Evolutionary conservation across 2,329 filamentous ascomycete species (phyloP).

Genomic region (Teratosphaeria epicoccoides): DNA sequence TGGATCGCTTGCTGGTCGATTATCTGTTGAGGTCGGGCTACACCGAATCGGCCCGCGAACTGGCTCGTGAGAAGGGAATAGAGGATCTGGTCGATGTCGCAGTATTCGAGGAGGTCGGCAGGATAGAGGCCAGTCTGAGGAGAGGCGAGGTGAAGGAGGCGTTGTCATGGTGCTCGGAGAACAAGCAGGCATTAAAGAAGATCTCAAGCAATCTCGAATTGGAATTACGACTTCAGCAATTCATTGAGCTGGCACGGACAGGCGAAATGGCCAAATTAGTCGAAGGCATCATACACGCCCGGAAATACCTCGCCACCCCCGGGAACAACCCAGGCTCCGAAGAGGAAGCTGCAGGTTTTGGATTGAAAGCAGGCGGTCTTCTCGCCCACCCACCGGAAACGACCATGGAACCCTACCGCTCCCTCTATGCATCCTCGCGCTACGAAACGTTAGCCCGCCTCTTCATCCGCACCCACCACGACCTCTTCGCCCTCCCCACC

Average conservation of each 20-base stretch:
- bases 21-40: slow-evolving; percentile 82
- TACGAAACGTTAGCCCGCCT: slow-evolving; percentile 68
- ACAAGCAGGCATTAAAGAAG: slow-evolving; percentile 85
- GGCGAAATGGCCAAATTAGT: slow-evolving; percentile 52
- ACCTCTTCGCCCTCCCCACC: slow-evolving; percentile 69
- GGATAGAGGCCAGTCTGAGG: slow-evolving; percentile 62
- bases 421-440: slow-evolving; percentile 61
- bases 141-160: slow-evolving; percentile 63
- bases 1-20: slow-evolving; percentile 83
- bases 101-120: slow-evolving; percentile 73
- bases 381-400: slow-evolving; percentile 62
- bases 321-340: background rate
- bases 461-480: slow-evolving; percentile 80
- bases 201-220: slow-evolving; percentile 84
- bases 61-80: slow-evolving; percentile 67
- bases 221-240: slow-evolving; percentile 86
- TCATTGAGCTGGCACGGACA: slow-evolving; percentile 75
- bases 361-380: slow-evolving; percentile 65
- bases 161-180: slow-evolving; percentile 82
- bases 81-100: slow-evolving; percentile 76
- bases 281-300: slow-evolving; percentile 73
- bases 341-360: slow-evolving; percentile 57
- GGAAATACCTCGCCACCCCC: slow-evolving; percentile 53
- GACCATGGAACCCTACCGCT: slow-evolving; percentile 48
- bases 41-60: slow-evolving; percentile 59